A percentile compares a stretch with the other conserved stretches of the same genome.
These are phyloP conservation scores for Pichia kudriavzevii DNA, from an alignment of 1,139 yeast species.

Conservation along the genomic window DNA sequence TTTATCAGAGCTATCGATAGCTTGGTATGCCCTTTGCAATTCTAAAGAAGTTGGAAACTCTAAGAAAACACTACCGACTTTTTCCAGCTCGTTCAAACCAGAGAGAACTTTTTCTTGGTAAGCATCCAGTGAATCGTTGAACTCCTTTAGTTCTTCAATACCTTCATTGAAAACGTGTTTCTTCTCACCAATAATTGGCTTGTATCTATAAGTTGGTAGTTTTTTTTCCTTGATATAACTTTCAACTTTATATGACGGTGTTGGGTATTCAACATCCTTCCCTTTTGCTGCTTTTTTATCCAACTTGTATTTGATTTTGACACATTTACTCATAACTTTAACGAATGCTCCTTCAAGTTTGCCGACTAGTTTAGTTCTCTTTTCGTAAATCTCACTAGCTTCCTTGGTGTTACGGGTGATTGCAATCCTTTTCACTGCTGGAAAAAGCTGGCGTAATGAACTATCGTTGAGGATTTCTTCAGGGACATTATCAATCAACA, in stretches of 20 bases:
- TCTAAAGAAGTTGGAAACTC: slow-evolving; percentile 83
- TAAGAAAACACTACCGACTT: slow-evolving; percentile 69
- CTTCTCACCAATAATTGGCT: slow-evolving; percentile 67
- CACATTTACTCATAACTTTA: slow-evolving; percentile 49
- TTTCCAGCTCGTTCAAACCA: slow-evolving; percentile 33
- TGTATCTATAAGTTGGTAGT: slow-evolving; percentile 63
- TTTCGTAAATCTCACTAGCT: slow-evolving; percentile 48
- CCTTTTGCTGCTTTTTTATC: slow-evolving; percentile 38
- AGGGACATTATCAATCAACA: slow-evolving; percentile 77
- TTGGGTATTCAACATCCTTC: slow-evolving; percentile 27
- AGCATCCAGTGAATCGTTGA: slow-evolving; percentile 56
- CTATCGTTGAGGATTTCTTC: slow-evolving; percentile 52
- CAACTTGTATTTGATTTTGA: slow-evolving; percentile 54
- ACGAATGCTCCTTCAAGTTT: slow-evolving; percentile 67
- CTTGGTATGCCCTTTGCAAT: slow-evolving; percentile 85
- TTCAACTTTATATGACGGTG: slow-evolving; percentile 44
- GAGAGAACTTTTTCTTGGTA: slow-evolving; percentile 39
- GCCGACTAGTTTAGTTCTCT: slow-evolving; percentile 54
- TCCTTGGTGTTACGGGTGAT: slow-evolving; percentile 62
- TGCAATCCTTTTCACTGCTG: slow-evolving; percentile 66
- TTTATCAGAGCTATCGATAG: slow-evolving; percentile 41
- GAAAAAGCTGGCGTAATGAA: slow-evolving; percentile 55
- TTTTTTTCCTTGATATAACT: slow-evolving; percentile 71
- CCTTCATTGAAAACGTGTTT: slow-evolving; percentile 77
- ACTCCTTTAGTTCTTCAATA: slow-evolving; percentile 55